Base-by-base conservation (phyloP, 2,329 filamentous ascomycete species). In the Elsinoe necatrix region DNA sequence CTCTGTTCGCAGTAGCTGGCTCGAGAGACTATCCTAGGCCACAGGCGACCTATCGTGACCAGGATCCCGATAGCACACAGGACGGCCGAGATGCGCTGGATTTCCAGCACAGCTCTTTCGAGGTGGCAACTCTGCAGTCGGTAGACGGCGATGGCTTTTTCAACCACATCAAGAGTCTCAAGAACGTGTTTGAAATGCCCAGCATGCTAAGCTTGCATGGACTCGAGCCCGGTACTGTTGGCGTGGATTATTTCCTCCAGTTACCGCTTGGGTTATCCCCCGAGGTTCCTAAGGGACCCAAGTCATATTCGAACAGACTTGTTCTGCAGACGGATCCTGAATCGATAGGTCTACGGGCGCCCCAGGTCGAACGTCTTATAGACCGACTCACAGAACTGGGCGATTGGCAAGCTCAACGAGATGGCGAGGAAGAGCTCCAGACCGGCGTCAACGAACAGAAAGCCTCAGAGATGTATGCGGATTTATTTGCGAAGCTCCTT, bases 191-290 rank as follows among this genome's bases (percentile, higher is more conserved):
- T 51, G 75, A 78, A 61, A 67, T 75, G 1, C 75, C 75, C 0
- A 77, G 75, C 57, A 77, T 78, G 75, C 66, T 76, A 3, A 70
- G 68, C 16, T 67, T 69, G 12, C 72, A 73, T 18, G 75, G 74
- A 5, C 67, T 68, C 23, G 75, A 77, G 58, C 69, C 70, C 0
- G 76, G 76, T 0, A 75, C 74, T 1, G 63, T 76, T 9, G 75
- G 75, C 0, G 72, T 75, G 54, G 72, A 73, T 29, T 67, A 76
- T 63, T 78, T 73, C 55, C 66, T 78, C 3, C 75, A 78, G 58
- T 62, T 75, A 4, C 69, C 74, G 1, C 66, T 23, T 27, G 52
- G 20, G 39, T 57, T 37, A 5, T n/a, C 48, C n/a, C 16, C 14
- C 14, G 48, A 52, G 5, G 4, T 18, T 6, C 9, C 31, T 31